Conservation (phyloP, 1,284 basidiomycete species). For the Chalciporus sp. region DNA sequence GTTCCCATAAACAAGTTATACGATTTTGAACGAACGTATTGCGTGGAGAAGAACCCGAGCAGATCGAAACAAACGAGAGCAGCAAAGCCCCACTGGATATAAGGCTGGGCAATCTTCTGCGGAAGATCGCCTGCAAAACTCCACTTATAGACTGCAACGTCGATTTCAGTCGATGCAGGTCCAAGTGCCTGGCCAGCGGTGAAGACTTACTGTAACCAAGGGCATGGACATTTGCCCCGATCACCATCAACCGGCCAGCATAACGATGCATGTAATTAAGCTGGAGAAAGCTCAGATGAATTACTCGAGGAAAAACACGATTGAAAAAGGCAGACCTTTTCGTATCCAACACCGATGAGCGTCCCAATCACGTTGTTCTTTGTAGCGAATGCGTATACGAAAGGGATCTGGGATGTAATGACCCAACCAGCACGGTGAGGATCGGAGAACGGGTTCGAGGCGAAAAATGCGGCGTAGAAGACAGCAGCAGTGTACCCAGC, state of each 20-base stretch:
- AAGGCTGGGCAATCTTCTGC: conserved; percentile 37
- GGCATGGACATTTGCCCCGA: conserved; percentile 70
- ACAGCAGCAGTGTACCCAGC: conserved; percentile 49
- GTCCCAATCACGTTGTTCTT: conserved; percentile 77
- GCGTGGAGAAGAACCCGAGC: conserved; percentile 54
- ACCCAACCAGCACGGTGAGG: conserved; percentile 63
- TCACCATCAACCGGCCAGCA: conserved; percentile 59
- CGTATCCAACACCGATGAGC: conserved; percentile 71
- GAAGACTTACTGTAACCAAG: conserved; percentile 56
- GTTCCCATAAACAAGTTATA: conserved; percentile 60
- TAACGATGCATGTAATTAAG: conserved; percentile 82
- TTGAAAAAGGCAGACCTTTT: conserved; percentile 51
- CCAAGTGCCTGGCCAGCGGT: background rate
- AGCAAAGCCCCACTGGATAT: conserved; percentile 51
- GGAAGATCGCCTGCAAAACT: conserved; percentile 45
- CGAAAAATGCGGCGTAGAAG: conserved; percentile 52
- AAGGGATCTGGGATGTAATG: conserved; percentile 67
- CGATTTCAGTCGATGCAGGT: conserved; percentile 14
- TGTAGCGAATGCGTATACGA: conserved; percentile 67
- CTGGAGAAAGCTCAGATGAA: conserved; percentile 34
- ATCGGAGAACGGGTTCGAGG: conserved; percentile 57
- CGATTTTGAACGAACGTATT: conserved; percentile 49
- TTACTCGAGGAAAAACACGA: background rate
- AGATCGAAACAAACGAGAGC: conserved; percentile 53
- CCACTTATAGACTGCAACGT: conserved; percentile 60